Evolutionary conservation across 257 asterid genomes (phyloP).

Genomic region (Forsythia viridissima): DNA sequence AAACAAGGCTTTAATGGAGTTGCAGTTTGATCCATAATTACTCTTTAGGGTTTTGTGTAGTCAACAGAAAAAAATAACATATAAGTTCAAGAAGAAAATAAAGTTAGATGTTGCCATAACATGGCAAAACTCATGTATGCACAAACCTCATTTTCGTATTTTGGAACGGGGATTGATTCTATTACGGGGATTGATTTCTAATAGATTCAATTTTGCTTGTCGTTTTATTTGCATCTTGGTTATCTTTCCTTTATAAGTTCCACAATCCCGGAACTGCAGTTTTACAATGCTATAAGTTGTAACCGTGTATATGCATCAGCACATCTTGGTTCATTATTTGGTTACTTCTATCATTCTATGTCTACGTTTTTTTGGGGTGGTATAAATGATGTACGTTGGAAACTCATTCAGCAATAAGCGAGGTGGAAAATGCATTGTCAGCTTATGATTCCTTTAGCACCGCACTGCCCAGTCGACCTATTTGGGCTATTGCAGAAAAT

Average conservation of each 20-base stretch:
- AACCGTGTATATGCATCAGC: not conserved
- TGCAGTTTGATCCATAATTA: not conserved
- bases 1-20: not conserved
- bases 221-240: conserved; percentile 5
- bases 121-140: not conserved
- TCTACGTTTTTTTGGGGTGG: not conserved
- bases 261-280: not conserved
- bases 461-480: conserved; percentile 45
- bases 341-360: not conserved
- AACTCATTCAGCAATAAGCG: conserved; percentile 53
- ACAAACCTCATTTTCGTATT: not conserved
- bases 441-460: conserved; percentile 53
- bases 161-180: not conserved
- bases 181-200: not conserved
- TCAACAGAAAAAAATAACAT: too few relatives aligned
- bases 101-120: not conserved
- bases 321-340: conserved; percentile 7
- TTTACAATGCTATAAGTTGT: not conserved
- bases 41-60: not conserved
- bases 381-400: conserved; percentile 2
- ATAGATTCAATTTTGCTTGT: conserved; percentile 3
- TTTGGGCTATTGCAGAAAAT: conserved; percentile 98
- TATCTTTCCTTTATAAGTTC: not conserved
- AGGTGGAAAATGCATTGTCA: conserved; percentile 64
- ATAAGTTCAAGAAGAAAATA: not conserved